Evolutionary conservation across 331 rosid species (phyloP).

Genomic region (Quercus lobata): DNA sequence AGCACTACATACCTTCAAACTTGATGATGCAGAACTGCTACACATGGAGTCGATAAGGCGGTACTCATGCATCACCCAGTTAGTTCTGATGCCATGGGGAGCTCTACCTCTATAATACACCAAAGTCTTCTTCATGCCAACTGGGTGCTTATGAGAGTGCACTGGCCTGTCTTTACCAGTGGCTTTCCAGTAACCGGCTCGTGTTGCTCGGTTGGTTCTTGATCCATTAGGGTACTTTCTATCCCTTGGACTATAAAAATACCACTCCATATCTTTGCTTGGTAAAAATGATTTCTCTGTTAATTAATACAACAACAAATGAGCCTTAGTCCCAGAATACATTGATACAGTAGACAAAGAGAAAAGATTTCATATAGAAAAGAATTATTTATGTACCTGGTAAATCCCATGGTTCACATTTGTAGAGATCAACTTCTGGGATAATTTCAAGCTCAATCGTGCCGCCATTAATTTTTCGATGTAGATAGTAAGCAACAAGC

Average conservation of each 20-base stretch:
- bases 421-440: constrained; percentile 96
- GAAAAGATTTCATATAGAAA: background rate
- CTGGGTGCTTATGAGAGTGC: constrained; percentile 51
- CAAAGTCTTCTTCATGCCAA: constrained; percentile 97
- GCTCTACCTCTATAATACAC: constrained; percentile 95
- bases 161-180: constrained; percentile 91
- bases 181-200: constrained; percentile 97
- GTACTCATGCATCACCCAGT: constrained; percentile 98
- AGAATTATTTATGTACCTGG: constrained; percentile 62
- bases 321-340: background rate
- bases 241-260: constrained; percentile 89
- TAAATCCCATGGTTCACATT: constrained; percentile 98
- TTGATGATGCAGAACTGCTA: constrained; percentile 40
- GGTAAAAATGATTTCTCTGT: constrained; percentile 82
- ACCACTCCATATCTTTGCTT: constrained; percentile 98
- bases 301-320: background rate
- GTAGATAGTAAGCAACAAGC: constrained; percentile 89
- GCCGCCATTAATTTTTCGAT: constrained; percentile 79
- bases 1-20: constrained; percentile 54
- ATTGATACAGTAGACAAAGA: background rate
- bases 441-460: constrained; percentile 92
- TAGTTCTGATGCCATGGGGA: constrained; percentile 93
- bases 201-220: constrained; percentile 87
- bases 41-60: constrained; percentile 56
- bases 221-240: constrained; percentile 98